Conservation (phyloP, 495 filamentous ascomycete genomes). For the Lophiotrema nucula region DNA sequence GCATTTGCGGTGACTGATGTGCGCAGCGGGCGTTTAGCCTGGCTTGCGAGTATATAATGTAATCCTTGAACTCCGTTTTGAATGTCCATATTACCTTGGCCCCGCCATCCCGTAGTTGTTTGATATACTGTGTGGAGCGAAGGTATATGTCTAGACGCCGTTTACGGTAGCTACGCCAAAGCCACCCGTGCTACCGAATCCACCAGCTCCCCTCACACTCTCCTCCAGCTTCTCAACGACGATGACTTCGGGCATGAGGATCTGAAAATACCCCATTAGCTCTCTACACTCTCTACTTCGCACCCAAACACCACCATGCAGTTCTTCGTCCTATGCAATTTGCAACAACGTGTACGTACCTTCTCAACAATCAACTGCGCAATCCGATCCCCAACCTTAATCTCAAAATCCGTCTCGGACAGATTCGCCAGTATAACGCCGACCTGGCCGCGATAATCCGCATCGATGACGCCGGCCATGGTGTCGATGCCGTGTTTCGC, state of each 20-base stretch:
- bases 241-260: slow-evolving; percentile 83
- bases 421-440: slow-evolving; percentile 96
- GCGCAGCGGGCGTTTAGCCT: no score
- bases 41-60: no score
- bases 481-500: slow-evolving; percentile 92
- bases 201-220: slow-evolving; percentile 84
- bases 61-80: no score
- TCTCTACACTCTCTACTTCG: slow-evolving; percentile 47
- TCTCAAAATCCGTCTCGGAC: slow-evolving; percentile 72
- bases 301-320: neutral
- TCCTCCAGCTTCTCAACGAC: slow-evolving; percentile 87
- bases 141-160: no score
- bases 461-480: slow-evolving; percentile 94
- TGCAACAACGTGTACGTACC: slow-evolving; percentile 1
- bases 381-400: slow-evolving; percentile 83
- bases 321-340: neutral
- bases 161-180: slow-evolving; percentile 38
- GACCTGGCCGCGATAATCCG: slow-evolving; percentile 91
- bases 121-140: no score
- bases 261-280: slow-evolving; percentile 41
- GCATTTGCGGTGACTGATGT: no score
- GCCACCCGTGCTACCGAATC: slow-evolving; percentile 89
- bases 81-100: no score
- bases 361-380: slow-evolving; percentile 89
- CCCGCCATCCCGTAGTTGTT: no score